phyloP scores from a whole-genome alignment of 257 asterid species.

The Haberlea rhodopensis region DNA sequence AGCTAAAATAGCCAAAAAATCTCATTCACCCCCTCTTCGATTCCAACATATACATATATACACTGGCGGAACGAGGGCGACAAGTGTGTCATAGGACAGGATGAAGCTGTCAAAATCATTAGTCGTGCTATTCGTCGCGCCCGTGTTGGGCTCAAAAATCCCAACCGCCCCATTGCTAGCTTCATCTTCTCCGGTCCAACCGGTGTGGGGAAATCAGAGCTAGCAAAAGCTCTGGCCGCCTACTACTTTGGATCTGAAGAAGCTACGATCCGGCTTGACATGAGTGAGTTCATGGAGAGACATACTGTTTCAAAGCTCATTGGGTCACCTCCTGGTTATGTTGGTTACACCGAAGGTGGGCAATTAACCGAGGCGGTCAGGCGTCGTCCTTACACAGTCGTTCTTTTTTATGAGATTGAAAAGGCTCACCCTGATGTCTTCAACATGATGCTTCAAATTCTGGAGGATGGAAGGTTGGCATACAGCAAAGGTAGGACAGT shows the following conservation, averaged over 20 bases:
- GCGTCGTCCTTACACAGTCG: conserved; percentile 66
- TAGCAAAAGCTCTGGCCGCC: conserved; percentile 71
- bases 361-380: conserved; percentile 81
- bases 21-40: too few species aligned
- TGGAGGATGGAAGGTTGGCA: conserved; percentile 84
- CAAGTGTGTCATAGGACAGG: conserved; percentile 66
- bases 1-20: too few species aligned
- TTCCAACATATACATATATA: too few species aligned
- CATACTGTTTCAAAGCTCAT: conserved; percentile 80
- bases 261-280: conserved; percentile 81
- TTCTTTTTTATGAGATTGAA: conserved; percentile 80
- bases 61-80: too few species aligned
- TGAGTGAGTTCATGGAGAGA: conserved; percentile 93
- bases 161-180: conserved; percentile 83
- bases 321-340: conserved; percentile 89
- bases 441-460: conserved; percentile 81
- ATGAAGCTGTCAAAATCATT: conserved; percentile 77
- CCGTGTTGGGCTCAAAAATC: conserved; percentile 82
- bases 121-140: conserved; percentile 83
- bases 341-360: conserved; percentile 80
- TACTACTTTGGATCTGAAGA: conserved; percentile 86
- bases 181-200: conserved; percentile 90
- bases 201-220: conserved; percentile 88
- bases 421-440: conserved; percentile 85
- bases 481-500: conserved; percentile 83